A percentile compares a stretch with the other conserved stretches of the same genome.
Evolutionary conservation across 2,329 filamentous ascomycete species (phyloP).

Genomic region (Coniella lustricola): DNA sequence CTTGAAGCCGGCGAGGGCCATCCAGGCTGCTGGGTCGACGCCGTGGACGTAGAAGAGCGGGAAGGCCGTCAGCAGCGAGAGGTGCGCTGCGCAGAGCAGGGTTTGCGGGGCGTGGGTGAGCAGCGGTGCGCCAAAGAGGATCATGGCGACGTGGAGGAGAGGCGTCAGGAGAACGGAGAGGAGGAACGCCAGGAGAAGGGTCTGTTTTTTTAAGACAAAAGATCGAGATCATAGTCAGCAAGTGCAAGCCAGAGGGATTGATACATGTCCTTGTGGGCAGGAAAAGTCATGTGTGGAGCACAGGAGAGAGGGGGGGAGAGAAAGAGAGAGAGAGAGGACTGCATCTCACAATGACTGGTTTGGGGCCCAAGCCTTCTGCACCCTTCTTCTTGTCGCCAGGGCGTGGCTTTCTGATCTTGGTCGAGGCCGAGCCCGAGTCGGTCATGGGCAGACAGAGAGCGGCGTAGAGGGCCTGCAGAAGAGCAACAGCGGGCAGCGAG

Average conservation of each 20-base stretch:
- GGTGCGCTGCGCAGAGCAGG: slow-evolving; percentile 70
- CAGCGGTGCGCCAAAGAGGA: slow-evolving; percentile 88
- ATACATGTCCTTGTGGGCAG: too few relatives aligned
- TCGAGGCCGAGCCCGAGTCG: slow-evolving; percentile 31
- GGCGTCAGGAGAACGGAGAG: slow-evolving; percentile 68
- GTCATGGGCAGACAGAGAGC: slow-evolving; percentile 58
- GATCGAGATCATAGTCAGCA: slow-evolving; percentile 1
- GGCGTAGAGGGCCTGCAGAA: slow-evolving; percentile 42
- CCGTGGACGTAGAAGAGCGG: slow-evolving; percentile 84
- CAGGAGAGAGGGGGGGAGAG: background rate
- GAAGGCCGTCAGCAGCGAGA: slow-evolving; percentile 70
- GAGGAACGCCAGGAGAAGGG: slow-evolving; percentile 38
- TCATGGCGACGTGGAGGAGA: slow-evolving; percentile 52
- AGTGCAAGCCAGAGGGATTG: background rate
- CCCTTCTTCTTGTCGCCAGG: slow-evolving; percentile 41
- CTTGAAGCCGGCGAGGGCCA: slow-evolving; percentile 57
- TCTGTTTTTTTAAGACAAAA: slow-evolving; percentile 31
- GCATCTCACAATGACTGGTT: slow-evolving; percentile 35
- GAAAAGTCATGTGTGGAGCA: background rate
- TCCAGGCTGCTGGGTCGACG: slow-evolving; percentile 65
- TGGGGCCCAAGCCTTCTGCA: slow-evolving; percentile 34
- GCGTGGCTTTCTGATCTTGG: slow-evolving; percentile 42
- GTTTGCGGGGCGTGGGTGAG: slow-evolving; percentile 77
- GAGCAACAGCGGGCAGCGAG: slow-evolving; percentile 24
- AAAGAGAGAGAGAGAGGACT: slow-evolving; percentile 22